Percentiles rank a stretch among this genome's conserved stretches.
phyloP scores from a whole-genome alignment of 1,139 yeast species.

The Taiozyma onychis region DNA sequence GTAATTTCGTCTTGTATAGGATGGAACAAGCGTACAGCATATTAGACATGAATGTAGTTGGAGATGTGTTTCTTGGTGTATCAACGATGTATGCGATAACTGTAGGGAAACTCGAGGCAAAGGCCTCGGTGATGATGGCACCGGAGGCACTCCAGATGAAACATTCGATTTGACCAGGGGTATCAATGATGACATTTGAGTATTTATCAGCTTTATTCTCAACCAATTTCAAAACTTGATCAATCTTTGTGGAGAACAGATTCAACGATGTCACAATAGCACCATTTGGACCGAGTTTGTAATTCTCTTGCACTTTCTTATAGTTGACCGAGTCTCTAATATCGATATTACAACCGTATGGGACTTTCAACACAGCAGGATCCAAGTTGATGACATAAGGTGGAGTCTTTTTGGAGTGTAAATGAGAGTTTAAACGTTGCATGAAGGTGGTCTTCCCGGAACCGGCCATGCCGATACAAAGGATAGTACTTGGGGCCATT shows the following conservation, averaged over 20 bases:
- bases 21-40: conserved; percentile 98
- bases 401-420: conserved; percentile 60
- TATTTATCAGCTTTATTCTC: conserved; percentile 69
- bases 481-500: conserved; percentile 60
- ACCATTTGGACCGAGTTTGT: conserved; percentile 95
- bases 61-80: conserved; percentile 90
- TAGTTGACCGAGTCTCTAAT: conserved; percentile 95
- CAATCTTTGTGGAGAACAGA: conserved; percentile 89
- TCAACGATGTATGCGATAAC: conserved; percentile 94
- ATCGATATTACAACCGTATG: conserved; percentile 92
- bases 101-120: conserved; percentile 94
- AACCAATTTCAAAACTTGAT: conserved; percentile 82
- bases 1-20: conserved; percentile 89
- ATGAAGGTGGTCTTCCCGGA: conserved; percentile 97
- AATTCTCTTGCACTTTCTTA: conserved; percentile 90
- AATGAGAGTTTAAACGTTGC: conserved; percentile 88
- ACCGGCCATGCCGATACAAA: conserved; percentile 97
- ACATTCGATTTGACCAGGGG: conserved; percentile 98
- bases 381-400: conserved; percentile 92
- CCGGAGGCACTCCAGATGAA: conserved; percentile 98
- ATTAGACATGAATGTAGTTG: conserved; percentile 95
- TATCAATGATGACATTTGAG: conserved; percentile 80
- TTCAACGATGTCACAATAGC: conserved; percentile 95
- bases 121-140: conserved; percentile 90
- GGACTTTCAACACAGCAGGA: conserved; percentile 92